Conservation (phyloP, 73 alveolate genomes). For the Paramecium biaurelia region DNA sequence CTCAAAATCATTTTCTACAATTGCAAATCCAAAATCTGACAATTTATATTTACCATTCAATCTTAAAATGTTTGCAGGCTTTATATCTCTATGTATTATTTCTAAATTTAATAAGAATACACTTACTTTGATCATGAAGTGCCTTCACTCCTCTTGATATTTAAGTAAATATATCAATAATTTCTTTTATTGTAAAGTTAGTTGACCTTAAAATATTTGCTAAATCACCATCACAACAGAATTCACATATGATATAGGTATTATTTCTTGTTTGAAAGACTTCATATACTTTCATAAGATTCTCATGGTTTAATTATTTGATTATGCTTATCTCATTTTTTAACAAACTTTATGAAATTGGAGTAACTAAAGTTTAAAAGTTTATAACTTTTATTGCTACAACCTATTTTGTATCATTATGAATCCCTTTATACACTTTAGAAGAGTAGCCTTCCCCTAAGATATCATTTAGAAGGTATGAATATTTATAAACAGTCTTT, state of each 20-base stretch:
- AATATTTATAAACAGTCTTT: constrained; percentile 11
- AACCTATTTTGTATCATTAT: neutral
- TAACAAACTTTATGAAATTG: neutral
- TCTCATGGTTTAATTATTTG: neutral
- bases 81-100: constrained; percentile 42
- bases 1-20: neutral
- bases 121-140: neutral
- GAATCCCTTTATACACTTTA: constrained; percentile 8
- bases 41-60: neutral
- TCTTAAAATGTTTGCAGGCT: constrained; percentile 30
- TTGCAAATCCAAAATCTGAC: constrained; percentile 50
- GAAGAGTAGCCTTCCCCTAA: constrained; percentile 32
- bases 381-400: constrained; percentile 39
- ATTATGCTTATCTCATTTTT: neutral
- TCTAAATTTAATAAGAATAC: neutral
- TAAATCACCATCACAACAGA: constrained; percentile 20
- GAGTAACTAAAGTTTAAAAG: neutral
- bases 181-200: neutral
- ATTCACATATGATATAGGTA: constrained; percentile 16
- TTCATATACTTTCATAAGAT: neutral
- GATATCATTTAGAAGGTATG: neutral
- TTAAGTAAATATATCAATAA: neutral
- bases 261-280: neutral
- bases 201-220: neutral
- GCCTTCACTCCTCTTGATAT: constrained; percentile 25